Evolutionary conservation across 2,329 filamentous ascomycete species (phyloP).

Genomic region (Dothiorella sarmentorum): DNA sequence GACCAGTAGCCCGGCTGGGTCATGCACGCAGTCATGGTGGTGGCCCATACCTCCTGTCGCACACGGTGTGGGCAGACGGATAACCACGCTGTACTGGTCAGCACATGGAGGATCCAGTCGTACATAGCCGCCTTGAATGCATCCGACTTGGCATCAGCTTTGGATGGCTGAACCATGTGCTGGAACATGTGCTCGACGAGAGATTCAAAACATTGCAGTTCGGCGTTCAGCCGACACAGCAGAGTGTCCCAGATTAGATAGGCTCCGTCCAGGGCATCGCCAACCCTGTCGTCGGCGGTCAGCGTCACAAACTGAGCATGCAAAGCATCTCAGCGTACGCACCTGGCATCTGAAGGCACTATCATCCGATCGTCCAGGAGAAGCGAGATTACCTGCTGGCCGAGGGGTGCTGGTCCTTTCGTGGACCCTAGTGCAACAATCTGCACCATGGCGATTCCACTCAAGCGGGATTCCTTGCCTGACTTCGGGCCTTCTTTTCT

Average conservation of each 20-base stretch:
- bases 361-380: constrained; percentile 16
- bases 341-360: constrained; percentile 14
- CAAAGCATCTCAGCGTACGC: neutral
- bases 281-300: constrained; percentile 6
- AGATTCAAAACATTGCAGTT: constrained; percentile 23
- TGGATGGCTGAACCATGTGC: constrained; percentile 28
- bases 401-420: neutral
- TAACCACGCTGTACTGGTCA: constrained; percentile 39
- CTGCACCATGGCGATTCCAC: neutral
- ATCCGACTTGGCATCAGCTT: constrained; percentile 9
- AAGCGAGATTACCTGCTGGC: constrained; percentile 12
- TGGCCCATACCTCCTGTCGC: neutral
- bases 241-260: constrained; percentile 45
- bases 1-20: constrained; percentile 38
- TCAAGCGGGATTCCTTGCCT: constrained; percentile 9
- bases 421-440: neutral
- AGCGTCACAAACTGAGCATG: constrained; percentile 12
- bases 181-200: constrained; percentile 41
- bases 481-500: constrained; percentile 13
- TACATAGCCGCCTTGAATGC: constrained; percentile 25
- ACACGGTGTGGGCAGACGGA: constrained; percentile 21
- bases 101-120: constrained; percentile 50
- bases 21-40: constrained; percentile 25
- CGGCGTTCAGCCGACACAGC: constrained; percentile 33
- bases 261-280: constrained; percentile 25